A percentile compares a stretch with the other conserved stretches of the same genome.
Evolutionary conservation across 2,329 filamentous ascomycete species (phyloP).

Genomic region (Fusarium phyllophilum): DNA sequence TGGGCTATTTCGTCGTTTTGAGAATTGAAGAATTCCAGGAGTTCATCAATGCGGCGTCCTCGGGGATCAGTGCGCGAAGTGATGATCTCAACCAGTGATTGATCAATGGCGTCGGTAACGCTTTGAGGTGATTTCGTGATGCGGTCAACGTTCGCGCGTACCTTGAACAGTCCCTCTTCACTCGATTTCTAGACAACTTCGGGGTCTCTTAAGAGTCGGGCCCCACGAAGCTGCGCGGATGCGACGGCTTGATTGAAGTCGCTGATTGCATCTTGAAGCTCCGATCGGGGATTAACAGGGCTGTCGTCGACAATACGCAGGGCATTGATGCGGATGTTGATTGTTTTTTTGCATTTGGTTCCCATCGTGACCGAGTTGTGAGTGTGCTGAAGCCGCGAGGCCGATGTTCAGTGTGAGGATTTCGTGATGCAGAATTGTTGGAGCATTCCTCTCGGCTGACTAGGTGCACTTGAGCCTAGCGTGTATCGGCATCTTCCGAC

Average conservation of each 20-base stretch:
- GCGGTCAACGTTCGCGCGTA: fast-evolving
- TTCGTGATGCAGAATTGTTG: neutral
- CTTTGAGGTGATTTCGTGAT: neutral
- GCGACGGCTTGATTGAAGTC: neutral
- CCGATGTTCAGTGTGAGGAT: neutral
- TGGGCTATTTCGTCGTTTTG: too few species aligned
- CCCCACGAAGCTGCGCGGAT: neutral
- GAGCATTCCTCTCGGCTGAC: too few species aligned
- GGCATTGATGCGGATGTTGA: neutral
- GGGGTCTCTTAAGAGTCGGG: fast-evolving
- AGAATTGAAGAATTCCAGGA: neutral
- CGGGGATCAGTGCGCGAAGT: fast-evolving
- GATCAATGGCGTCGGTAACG: neutral
- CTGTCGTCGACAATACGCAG: too few species aligned
- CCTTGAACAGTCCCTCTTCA: neutral
- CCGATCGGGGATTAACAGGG: neutral
- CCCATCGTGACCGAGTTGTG: neutral
- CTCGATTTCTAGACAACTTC: fast-evolving
- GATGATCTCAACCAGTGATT: neutral
- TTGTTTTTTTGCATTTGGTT: neutral
- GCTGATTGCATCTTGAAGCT: neutral
- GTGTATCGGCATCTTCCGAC: neutral
- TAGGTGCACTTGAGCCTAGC: neutral
- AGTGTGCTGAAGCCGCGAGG: fast-evolving
- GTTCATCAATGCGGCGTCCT: fast-evolving